These are phyloP conservation scores for Geotrichum cucujoidarum DNA, from an alignment of 1,139 yeast species.

Conservation along the genomic window DNA sequence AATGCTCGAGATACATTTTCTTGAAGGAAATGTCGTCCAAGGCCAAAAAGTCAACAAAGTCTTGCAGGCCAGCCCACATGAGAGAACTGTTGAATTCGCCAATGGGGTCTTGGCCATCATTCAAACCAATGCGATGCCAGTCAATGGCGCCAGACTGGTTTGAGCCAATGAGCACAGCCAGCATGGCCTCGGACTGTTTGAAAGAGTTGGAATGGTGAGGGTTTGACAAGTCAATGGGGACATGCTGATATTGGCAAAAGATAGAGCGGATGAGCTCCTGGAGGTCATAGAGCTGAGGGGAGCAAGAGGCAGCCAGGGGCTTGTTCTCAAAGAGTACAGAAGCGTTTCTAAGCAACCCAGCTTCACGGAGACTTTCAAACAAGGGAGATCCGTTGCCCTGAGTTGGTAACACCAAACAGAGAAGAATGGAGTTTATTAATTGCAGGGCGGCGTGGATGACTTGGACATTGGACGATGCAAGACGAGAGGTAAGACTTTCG, in stretches of 20 bases:
- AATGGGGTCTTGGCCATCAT: constrained; percentile 24
- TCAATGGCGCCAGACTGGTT: constrained; percentile 23
- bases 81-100: constrained; percentile 26
- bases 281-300: constrained; percentile 29
- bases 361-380: constrained; percentile 26
- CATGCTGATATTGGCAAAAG: constrained; percentile 24
- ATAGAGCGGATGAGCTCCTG: constrained; percentile 31
- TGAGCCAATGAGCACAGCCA: constrained; percentile 27
- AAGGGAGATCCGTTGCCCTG: constrained; percentile 24
- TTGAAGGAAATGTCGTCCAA: constrained; percentile 28
- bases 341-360: constrained; percentile 28
- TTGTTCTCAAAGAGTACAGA: constrained; percentile 29
- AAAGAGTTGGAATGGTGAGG: constrained; percentile 24
- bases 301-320: constrained; percentile 27
- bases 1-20: constrained; percentile 31
- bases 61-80: constrained; percentile 33
- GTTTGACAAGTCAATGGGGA: constrained; percentile 22
- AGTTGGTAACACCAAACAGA: constrained; percentile 25
- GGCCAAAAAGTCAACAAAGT: constrained; percentile 30
- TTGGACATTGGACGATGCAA: constrained; percentile 25
- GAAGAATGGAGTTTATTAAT: constrained; percentile 26
- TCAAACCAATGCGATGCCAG: constrained; percentile 31
- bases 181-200: constrained; percentile 24
- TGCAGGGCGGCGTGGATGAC: constrained; percentile 28
- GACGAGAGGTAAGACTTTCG: constrained; percentile 25